Evolutionary conservation across 148 eudicot genomes (phyloP).

Genomic region (Camellia granthamiana): DNA sequence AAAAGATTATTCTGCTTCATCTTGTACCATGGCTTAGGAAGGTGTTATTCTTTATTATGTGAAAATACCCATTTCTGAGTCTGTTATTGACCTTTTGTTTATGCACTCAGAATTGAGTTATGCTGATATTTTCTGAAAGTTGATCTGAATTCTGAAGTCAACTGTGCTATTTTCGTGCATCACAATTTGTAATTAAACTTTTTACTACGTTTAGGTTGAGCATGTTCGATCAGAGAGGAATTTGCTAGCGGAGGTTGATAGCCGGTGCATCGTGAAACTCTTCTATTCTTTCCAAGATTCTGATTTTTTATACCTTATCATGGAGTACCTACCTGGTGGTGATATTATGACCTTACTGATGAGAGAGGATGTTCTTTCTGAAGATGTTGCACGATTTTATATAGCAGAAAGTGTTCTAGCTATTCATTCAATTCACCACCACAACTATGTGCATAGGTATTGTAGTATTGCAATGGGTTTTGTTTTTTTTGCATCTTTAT

Average conservation of each 20-base stretch:
- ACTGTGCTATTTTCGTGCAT: neutral
- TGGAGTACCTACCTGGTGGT: slow-evolving; percentile 85
- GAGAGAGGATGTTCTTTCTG: slow-evolving; percentile 69
- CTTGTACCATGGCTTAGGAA: neutral
- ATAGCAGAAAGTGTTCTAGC: slow-evolving; percentile 73
- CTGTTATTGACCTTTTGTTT: neutral
- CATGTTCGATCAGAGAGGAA: slow-evolving; percentile 81
- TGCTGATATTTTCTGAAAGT: neutral
- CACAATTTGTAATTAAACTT: neutral
- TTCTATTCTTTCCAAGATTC: slow-evolving; percentile 74
- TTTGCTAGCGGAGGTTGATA: slow-evolving; percentile 72
- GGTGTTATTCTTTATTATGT: neutral
- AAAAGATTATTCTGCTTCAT: neutral
- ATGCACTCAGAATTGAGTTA: neutral
- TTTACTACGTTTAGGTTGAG: slow-evolving; percentile 49
- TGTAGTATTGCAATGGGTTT: neutral
- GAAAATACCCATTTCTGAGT: neutral
- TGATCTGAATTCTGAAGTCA: neutral
- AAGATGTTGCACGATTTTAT: slow-evolving; percentile 73
- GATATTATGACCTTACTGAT: slow-evolving; percentile 74
- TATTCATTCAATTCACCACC: slow-evolving; percentile 66
- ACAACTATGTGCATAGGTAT: slow-evolving; percentile 70
- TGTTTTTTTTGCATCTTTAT: neutral
- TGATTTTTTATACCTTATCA: slow-evolving; percentile 63
- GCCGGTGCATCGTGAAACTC: slow-evolving; percentile 70